phyloP scores from a whole-genome alignment of 2,329 filamentous ascomycete genomes.

The Colletotrichum australisinense region DNA sequence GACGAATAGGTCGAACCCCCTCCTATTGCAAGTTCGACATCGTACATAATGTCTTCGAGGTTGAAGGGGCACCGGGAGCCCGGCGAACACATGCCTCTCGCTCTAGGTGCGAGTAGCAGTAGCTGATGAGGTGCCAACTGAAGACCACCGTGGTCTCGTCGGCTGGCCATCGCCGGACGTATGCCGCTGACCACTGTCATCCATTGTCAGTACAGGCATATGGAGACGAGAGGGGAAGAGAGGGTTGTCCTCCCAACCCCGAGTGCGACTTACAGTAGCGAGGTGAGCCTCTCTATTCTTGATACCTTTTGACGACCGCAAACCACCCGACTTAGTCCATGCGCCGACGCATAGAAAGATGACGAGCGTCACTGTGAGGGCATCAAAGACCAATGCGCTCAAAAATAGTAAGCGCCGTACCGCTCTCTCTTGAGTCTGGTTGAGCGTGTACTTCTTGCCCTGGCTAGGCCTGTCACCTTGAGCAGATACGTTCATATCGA shows the following conservation, averaged over 20 bases:
- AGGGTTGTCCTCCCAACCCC: no score
- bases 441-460: conserved; percentile 24
- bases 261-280: conserved; percentile 10
- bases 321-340: neutral
- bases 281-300: conserved; percentile 16
- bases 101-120: neutral
- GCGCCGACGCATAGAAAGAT: conserved; percentile 23
- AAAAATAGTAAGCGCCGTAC: conserved; percentile 8
- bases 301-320: neutral
- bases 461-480: conserved; percentile 4
- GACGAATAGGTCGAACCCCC: neutral
- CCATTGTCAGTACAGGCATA: neutral
- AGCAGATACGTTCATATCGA: conserved; percentile 5
- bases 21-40: neutral
- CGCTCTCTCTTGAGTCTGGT: conserved; percentile 10
- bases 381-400: conserved; percentile 8
- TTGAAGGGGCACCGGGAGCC: conserved; percentile 17
- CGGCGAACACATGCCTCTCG: conserved; percentile 11
- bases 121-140: conserved; percentile 23
- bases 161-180: neutral
- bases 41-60: conserved; percentile 1
- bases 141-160: conserved; percentile 10
- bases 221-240: neutral
- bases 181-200: conserved; percentile 18
- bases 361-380: conserved; percentile 6